Percentiles rank a stretch among this genome's conserved stretches.
Evolutionary conservation across 2,329 filamentous ascomycete genomes (phyloP).

Genomic region (Alternaria burnsii): DNA sequence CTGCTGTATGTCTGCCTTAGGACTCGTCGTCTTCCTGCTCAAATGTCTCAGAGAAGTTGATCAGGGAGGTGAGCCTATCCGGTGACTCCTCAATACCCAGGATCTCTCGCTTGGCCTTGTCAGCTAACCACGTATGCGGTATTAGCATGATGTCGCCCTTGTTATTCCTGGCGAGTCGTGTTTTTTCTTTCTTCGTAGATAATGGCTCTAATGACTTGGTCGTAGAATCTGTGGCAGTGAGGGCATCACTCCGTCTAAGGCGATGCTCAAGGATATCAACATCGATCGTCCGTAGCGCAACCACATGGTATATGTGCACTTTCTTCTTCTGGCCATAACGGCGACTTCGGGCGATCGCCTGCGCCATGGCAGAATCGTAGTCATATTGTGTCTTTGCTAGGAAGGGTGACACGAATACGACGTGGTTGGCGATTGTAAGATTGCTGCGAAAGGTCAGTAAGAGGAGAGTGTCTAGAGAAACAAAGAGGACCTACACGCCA

Average conservation of each 20-base stretch:
- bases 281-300: slow-evolving; percentile 76
- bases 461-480: background rate
- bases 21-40: slow-evolving; percentile 24
- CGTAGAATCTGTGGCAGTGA: slow-evolving; percentile 7
- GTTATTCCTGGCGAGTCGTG: slow-evolving; percentile 27
- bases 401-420: slow-evolving; percentile 69
- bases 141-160: slow-evolving; percentile 34
- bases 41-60: slow-evolving; percentile 41
- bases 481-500: slow-evolving; percentile 61
- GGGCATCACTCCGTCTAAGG: slow-evolving; percentile 44
- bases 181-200: slow-evolving; percentile 26
- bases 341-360: slow-evolving; percentile 68
- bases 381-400: slow-evolving; percentile 60
- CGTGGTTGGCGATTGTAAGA: slow-evolving; percentile 69
- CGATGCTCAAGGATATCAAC: slow-evolving; percentile 58
- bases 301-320: slow-evolving; percentile 73
- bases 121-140: slow-evolving; percentile 36
- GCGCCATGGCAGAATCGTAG: slow-evolving; percentile 67
- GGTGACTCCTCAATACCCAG: slow-evolving; percentile 23
- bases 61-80: slow-evolving; percentile 35
- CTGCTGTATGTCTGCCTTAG: background rate
- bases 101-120: slow-evolving; percentile 14
- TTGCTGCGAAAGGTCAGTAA: slow-evolving; percentile 56
- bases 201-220: slow-evolving; percentile 8
- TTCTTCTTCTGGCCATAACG: slow-evolving; percentile 66